Percentiles rank a stretch among this genome's conserved stretches.
Evolutionary conservation across 345 rosid species (phyloP).

Genomic region (Sonneratia alba): DNA sequence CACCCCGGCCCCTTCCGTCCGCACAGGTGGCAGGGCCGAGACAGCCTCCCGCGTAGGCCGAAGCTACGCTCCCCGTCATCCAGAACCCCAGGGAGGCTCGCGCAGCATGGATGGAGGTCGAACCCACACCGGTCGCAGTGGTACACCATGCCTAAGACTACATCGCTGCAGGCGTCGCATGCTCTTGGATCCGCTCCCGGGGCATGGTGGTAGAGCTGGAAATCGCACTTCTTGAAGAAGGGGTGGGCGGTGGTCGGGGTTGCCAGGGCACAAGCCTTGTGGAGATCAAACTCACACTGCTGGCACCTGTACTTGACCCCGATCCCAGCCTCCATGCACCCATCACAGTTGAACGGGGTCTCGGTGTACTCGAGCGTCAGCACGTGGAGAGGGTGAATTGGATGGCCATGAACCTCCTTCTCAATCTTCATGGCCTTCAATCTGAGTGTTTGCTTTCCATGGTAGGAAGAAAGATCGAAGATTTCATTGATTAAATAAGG

Average conservation of each 20-base stretch:
- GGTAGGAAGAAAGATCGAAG: neutral
- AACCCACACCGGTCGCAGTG: conserved; percentile 30
- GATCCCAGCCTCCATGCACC: conserved; percentile 40
- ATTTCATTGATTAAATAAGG: neutral
- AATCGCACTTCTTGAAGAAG: conserved; percentile 27
- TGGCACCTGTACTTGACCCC: conserved; percentile 31
- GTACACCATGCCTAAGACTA: conserved; percentile 28
- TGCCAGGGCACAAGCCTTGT: conserved; percentile 30
- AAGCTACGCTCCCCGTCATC: conserved; percentile 22
- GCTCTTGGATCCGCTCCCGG: conserved; percentile 15
- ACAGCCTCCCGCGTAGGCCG: conserved; percentile 16
- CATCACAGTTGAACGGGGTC: conserved; percentile 36
- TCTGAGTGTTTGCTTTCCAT: neutral
- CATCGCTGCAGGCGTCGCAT: conserved; percentile 27
- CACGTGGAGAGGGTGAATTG: conserved; percentile 30
- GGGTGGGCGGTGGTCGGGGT: conserved; percentile 20
- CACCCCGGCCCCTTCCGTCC: conserved; percentile 27
- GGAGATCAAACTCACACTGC: conserved; percentile 29
- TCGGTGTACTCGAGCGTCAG: conserved; percentile 32
- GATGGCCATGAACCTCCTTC: conserved; percentile 31
- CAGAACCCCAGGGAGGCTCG: conserved; percentile 26
- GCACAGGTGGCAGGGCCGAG: conserved; percentile 24
- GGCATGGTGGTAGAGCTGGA: conserved; percentile 16
- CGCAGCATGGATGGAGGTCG: conserved; percentile 44
- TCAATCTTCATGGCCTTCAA: conserved; percentile 26